These are phyloP conservation scores for Aphanomyces astaci DNA, from an alignment of 352 stramenopile species.

Conservation along the genomic window DNA sequence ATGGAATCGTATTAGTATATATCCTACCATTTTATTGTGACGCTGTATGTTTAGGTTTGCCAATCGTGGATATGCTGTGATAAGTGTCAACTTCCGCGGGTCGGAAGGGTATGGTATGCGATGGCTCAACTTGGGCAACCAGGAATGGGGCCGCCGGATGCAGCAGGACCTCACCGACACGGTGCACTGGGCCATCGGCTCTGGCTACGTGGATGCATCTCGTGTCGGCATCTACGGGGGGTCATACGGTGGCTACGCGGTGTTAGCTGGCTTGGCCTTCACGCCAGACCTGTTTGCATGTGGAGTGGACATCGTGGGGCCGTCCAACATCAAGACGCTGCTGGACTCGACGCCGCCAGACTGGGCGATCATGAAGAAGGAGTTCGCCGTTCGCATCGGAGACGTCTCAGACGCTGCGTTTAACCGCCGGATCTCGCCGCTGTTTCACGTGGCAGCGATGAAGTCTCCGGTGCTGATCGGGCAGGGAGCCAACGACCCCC, in stretches of 20 bases:
- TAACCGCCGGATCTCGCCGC: conserved; percentile 43
- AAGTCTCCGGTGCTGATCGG: conserved; percentile 63
- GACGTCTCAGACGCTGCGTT: conserved; percentile 33
- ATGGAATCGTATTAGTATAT: no score
- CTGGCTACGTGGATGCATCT: conserved; percentile 45
- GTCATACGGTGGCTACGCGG: conserved; percentile 67
- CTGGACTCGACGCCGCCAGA: conserved; percentile 37
- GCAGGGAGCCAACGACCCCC: conserved; percentile 72
- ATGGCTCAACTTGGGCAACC: conserved; percentile 48
- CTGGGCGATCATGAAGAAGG: conserved; percentile 36
- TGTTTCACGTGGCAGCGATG: conserved; percentile 74
- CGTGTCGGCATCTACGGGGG: conserved; percentile 53
- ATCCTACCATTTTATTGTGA: no score
- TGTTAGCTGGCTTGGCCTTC: conserved; percentile 58
- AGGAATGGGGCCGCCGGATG: conserved; percentile 36
- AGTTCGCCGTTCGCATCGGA: conserved; percentile 36
- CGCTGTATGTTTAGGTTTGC: no score
- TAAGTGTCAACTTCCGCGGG: conserved; percentile 56
- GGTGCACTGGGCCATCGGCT: conserved; percentile 45
- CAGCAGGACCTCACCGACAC: conserved; percentile 45
- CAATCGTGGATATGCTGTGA: conserved; percentile 38
- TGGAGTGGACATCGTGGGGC: conserved; percentile 65
- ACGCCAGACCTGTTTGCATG: conserved; percentile 72
- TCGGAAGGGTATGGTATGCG: conserved; percentile 65
- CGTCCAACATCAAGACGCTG: conserved; percentile 40